These are phyloP conservation scores for Shiraia bambusicola DNA, from an alignment of 2,329 filamentous ascomycete genomes.

Conservation along the genomic window DNA sequence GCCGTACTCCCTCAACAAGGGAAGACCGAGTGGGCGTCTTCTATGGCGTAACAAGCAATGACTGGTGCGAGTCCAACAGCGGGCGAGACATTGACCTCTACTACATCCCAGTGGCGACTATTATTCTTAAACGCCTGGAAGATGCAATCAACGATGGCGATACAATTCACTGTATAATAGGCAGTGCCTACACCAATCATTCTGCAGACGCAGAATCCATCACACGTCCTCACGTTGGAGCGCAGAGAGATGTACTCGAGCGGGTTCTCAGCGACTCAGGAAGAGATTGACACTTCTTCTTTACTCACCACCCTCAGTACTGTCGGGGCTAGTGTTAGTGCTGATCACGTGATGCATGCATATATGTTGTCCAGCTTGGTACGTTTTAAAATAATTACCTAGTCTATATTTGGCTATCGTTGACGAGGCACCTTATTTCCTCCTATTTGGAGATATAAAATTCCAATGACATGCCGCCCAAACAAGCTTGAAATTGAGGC, in stretches of 20 bases:
- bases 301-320: too few relatives aligned
- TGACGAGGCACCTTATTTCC: too few relatives aligned
- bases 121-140: slow-evolving; percentile 38
- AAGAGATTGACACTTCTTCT: not conserved
- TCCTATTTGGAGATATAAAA: too few relatives aligned
- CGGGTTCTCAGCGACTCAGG: slow-evolving; percentile 32
- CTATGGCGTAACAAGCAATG: slow-evolving; percentile 37
- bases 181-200: slow-evolving; percentile 47
- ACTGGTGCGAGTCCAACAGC: slow-evolving; percentile 26
- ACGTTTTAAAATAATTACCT: too few relatives aligned
- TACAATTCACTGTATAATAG: slow-evolving; percentile 32
- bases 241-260: slow-evolving; percentile 15
- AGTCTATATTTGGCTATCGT: too few relatives aligned
- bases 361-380: too few relatives aligned
- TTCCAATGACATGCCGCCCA: too few relatives aligned
- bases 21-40: slow-evolving; percentile 34
- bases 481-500: too few relatives aligned
- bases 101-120: slow-evolving; percentile 47
- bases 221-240: slow-evolving; percentile 23
- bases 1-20: slow-evolving; percentile 28
- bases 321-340: too few relatives aligned
- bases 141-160: slow-evolving; percentile 42
- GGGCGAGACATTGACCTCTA: slow-evolving; percentile 52
- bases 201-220: slow-evolving; percentile 34
- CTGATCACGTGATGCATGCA: too few relatives aligned